Conservation (phyloP, 805 yeast genomes). For the Brettanomyces custersianus region DNA sequence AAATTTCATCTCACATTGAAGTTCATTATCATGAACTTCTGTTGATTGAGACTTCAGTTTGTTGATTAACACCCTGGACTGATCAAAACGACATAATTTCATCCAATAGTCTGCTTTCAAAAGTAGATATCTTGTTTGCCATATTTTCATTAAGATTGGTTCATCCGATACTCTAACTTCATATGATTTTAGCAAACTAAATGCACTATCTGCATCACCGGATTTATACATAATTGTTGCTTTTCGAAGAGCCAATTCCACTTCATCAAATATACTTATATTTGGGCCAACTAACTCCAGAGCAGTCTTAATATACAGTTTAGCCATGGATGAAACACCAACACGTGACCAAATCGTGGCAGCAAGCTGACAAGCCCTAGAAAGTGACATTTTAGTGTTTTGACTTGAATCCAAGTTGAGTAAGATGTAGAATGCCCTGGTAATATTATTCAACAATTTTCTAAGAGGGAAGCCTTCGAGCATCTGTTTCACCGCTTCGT, state of each 20-base stretch:
- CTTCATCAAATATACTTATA: constrained; percentile 29
- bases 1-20: constrained; percentile 20
- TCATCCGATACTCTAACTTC: constrained; percentile 22
- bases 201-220: constrained; percentile 34
- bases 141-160: constrained; percentile 30
- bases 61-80: constrained; percentile 28
- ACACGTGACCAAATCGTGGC: constrained; percentile 43
- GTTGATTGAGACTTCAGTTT: constrained; percentile 22
- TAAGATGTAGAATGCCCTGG: constrained; percentile 47
- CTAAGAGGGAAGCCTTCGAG: constrained; percentile 40
- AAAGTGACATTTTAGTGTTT: constrained; percentile 27
- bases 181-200: constrained; percentile 26
- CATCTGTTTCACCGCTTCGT: constrained; percentile 49
- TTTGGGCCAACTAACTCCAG: constrained; percentile 27
- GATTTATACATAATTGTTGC: constrained; percentile 27
- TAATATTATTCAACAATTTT: constrained; percentile 43
- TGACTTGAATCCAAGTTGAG: constrained; percentile 35
- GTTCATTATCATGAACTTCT: constrained; percentile 24
- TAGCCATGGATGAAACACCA: constrained; percentile 39
- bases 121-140: constrained; percentile 32
- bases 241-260: constrained; percentile 30
- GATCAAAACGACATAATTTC: constrained; percentile 28
- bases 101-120: constrained; percentile 30
- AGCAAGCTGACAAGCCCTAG: constrained; percentile 32
- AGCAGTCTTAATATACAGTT: constrained; percentile 39